phyloP scores from a whole-genome alignment of 2,329 filamentous ascomycete genomes.

The Ophiostoma novo-ulmi region DNA sequence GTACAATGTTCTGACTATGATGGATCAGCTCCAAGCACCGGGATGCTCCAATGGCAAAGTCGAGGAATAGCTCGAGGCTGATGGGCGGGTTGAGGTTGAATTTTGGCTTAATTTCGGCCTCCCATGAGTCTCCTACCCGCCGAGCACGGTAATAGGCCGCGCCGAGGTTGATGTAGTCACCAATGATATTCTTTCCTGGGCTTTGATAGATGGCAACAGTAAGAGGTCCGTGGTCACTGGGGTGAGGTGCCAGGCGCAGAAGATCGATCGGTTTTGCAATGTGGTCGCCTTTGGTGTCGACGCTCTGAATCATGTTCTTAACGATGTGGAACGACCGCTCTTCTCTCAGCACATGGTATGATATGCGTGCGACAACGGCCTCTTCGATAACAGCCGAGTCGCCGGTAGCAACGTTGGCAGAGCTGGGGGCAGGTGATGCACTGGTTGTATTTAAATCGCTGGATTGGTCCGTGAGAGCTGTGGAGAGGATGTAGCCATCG shows the following conservation, averaged over 20 bases:
- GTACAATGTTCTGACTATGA: constrained; percentile 77
- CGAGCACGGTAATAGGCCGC: constrained; percentile 62
- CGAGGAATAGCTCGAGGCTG: constrained; percentile 70
- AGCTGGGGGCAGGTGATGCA: constrained; percentile 34
- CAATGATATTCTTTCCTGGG: constrained; percentile 68
- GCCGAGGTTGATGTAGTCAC: constrained; percentile 68
- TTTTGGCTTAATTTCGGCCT: constrained; percentile 39
- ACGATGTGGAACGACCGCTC: constrained; percentile 84
- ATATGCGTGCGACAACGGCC: constrained; percentile 74
- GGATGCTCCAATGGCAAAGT: constrained; percentile 84
- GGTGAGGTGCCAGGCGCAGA: constrained; percentile 61
- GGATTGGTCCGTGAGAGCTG: constrained; percentile 38
- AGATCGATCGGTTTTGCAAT: constrained; percentile 78
- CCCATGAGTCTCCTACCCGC: constrained; percentile 49
- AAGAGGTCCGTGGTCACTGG: constrained; percentile 65
- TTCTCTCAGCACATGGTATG: constrained; percentile 73
- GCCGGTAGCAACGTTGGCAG: constrained; percentile 34
- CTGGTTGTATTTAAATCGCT: constrained; percentile 36
- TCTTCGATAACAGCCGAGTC: constrained; percentile 56
- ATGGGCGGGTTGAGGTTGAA: constrained; percentile 54
- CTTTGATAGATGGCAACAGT: constrained; percentile 77
- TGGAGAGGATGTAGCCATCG: constrained; percentile 35
- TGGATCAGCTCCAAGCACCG: constrained; percentile 88
- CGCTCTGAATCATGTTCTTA: constrained; percentile 63
- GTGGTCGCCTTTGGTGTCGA: constrained; percentile 67